Base-by-base conservation (phyloP, 2,329 filamentous ascomycete genomes). In the Botrytis hyacinthi region DNA sequence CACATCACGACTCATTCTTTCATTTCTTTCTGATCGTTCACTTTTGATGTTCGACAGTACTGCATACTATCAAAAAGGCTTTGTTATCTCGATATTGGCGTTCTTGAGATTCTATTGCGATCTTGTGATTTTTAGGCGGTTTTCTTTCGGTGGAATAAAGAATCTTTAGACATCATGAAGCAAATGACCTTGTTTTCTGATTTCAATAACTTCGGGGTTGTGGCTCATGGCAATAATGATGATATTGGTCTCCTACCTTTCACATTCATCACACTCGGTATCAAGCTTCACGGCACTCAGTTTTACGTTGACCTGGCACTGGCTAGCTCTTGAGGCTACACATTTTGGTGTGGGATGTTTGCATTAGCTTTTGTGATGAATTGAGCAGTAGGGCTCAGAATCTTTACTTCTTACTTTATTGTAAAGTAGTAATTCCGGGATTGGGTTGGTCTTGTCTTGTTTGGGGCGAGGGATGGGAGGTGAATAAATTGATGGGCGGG, bases 41-140 rank as follows among this genome's bases (percentile, higher is more conserved):
- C 63, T 72, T 54, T 32, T n/a, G 74, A 73, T 71, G 75, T 76
- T 73, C 61, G 51, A 42, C 51, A 73, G 74, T 76, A 76, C 76
- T 76, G 76, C 76, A 76, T 75, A 66, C 72, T 73, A 70, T 48
- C 54, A 75, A 73, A 75, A 68, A 67, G 74, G 71, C 71, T 69
- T 72, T 42, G 8, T 59, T 35, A 66, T 42, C 57, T 65, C 40
- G 51, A 57, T 70, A 40, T 51, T 63, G 54, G 54, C 68, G 54
- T 71, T 71, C 61, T 57, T 68, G 66, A 68, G 66, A 42, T 68
- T 57, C 10, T 32, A 57, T 57, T 42, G 66, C 66, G 37, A 54
- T 42, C 37, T 44, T 57, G 48, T 68, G 46, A 51, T 32, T 68
- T 57, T 42, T 16, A 57, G 48, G 48, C 20, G 66, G 48, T 57